Evolutionary conservation across 2,329 filamentous ascomycete species (phyloP).

Genomic region (Penicillium concentricum): DNA sequence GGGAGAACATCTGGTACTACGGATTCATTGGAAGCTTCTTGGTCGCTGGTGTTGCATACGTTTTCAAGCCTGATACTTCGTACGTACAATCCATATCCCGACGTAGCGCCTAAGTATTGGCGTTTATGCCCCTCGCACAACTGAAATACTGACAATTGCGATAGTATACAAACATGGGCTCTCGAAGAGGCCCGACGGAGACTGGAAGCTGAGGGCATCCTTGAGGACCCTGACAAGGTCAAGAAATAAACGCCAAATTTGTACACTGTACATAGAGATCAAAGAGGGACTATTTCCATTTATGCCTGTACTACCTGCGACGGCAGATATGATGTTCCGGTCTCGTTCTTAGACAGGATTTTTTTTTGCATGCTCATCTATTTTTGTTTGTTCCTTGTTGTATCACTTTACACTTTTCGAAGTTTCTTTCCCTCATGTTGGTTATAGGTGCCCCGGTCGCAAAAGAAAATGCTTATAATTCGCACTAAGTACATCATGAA

Average conservation of each 20-base stretch:
- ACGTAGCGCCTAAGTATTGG: background rate
- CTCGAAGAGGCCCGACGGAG: conserved; percentile 93
- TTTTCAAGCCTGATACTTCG: conserved; percentile 98
- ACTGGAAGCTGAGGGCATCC: conserved; percentile 92
- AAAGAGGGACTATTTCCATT: conserved; percentile 32
- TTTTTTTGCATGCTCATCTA: conserved; percentile 30
- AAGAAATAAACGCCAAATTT: conserved; percentile 47
- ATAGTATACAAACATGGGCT: conserved; percentile 98
- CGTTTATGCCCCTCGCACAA: background rate
- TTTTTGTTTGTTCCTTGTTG: conserved; percentile 27
- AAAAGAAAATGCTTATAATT: conserved; percentile 13
- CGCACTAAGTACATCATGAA: background rate
- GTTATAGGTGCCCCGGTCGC: conserved; percentile 18
- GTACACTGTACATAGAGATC: conserved; percentile 45
- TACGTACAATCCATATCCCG: conserved; percentile 55
- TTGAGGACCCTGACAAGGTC: conserved; percentile 69
- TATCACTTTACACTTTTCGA: conserved; percentile 21
- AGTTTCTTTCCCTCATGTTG: conserved; percentile 20
- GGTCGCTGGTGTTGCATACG: conserved; percentile 75
- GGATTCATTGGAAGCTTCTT: conserved; percentile 78
- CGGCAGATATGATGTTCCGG: conserved; percentile 31
- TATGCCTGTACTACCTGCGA: conserved; percentile 31
- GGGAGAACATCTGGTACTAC: conserved; percentile 84
- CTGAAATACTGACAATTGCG: conserved; percentile 20
- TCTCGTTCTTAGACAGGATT: conserved; percentile 37